Base-by-base conservation (phyloP, 2,329 filamentous ascomycete genomes). In the Tolypocladium pustulatum region DNA sequence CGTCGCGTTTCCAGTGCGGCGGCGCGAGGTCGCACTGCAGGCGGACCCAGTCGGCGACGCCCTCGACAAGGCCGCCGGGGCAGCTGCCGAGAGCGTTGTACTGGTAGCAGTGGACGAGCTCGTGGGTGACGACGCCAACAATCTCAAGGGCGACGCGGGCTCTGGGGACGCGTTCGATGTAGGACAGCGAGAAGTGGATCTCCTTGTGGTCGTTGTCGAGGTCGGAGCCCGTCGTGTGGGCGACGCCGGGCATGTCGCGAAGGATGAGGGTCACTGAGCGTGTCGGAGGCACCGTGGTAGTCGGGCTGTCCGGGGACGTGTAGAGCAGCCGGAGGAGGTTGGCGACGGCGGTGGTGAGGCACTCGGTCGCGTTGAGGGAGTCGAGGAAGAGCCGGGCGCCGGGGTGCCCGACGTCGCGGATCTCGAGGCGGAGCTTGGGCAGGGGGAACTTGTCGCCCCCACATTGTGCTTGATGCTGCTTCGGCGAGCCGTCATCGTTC, bases 101-200 rank as follows among this genome's bases (percentile, higher is more conserved):
- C 72, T 97, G 93, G 75, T 89, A 95, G 74, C 91, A 97, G 75
- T 97, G 94, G 17, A 97, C 93, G 61, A 97, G 86, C 74, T 97
- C 93, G 70, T 97, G 93, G 1, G 89, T 88, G 25, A 97, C 72
- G 0, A 97, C 91, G 46, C 94, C 94, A 22, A 83, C 75, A 60
- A 97, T 84, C 75, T 97, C 91, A 43, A 79, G 66, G 30, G 69
- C 62, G 15, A 75, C 73, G 55, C 80, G 78, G 13, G 73, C 65
- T 0, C 71, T 55, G 0, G 79, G 66, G 62, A 84, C 76, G 53
- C 69, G 65, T 51, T 75, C 67, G 64, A 96, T 85, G 76, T 97
- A 96, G 54, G 80, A 75, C 1, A 93, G 83, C 20, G 85, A 91
- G 72, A 97, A 81, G 74, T 97, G 91, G 62, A 97, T 94, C 71